phyloP scores from a whole-genome alignment of 169 alveolate species.

The Babesia bigemina region DNA sequence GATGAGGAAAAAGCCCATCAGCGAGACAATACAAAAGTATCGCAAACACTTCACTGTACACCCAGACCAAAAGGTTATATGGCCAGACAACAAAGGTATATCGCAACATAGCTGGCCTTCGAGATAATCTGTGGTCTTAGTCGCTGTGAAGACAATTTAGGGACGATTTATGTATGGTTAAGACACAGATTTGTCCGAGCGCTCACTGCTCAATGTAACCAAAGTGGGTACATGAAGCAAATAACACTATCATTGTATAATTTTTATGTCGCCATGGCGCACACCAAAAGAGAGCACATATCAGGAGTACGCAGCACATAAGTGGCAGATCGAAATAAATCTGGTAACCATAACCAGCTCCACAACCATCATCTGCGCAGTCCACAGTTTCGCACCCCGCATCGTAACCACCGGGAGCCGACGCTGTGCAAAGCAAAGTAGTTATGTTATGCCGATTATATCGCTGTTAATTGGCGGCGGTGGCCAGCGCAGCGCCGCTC shows the following conservation, averaged over 20 bases:
- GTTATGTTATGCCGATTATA: too few relatives aligned
- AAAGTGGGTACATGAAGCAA: neutral
- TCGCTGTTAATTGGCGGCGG: too few relatives aligned
- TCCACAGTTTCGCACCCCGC: neutral
- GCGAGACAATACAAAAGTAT: constrained; percentile 73
- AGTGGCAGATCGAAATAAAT: too few relatives aligned
- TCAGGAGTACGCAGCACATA: too few relatives aligned
- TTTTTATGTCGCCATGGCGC: too few relatives aligned
- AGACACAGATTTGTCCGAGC: too few relatives aligned
- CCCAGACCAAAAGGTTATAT: constrained; percentile 76
- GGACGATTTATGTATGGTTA: too few relatives aligned
- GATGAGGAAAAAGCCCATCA: constrained; percentile 72
- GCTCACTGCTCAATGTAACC: too few relatives aligned
- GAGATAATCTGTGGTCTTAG: neutral
- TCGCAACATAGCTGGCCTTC: constrained; percentile 75
- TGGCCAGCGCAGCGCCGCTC: neutral
- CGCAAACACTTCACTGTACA: constrained; percentile 74
- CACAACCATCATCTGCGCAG: neutral
- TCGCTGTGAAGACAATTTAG: neutral
- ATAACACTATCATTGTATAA: neutral
- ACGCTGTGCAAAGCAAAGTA: too few relatives aligned
- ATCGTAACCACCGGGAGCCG: neutral
- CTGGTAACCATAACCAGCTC: neutral
- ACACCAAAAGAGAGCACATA: too few relatives aligned
- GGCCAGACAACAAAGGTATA: constrained; percentile 82